A percentile compares a stretch with the other conserved stretches of the same genome.
These are phyloP conservation scores for Oldenlandia corymbosa DNA, from an alignment of 257 asterid species.

Conservation along the genomic window DNA sequence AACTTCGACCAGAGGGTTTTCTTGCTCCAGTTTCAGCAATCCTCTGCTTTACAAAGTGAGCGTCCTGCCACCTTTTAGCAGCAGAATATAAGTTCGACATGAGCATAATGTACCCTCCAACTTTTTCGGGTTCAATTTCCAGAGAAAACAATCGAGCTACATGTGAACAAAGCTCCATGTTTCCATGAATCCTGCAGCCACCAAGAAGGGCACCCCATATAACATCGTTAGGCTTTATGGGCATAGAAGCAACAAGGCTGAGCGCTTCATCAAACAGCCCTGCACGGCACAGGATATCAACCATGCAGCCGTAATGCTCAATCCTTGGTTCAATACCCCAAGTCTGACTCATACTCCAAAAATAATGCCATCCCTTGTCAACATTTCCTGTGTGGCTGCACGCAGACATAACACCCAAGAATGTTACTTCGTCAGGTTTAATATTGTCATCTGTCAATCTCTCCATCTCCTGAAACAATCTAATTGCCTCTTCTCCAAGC, in stretches of 20 bases:
- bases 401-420: constrained; percentile 64
- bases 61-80: constrained; percentile 61
- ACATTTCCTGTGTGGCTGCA: constrained; percentile 81
- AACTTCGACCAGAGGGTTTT: constrained; percentile 69
- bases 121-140: neutral
- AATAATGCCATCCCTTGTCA: constrained; percentile 46
- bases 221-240: constrained; percentile 64
- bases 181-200: constrained; percentile 63
- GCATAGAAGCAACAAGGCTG: constrained; percentile 57
- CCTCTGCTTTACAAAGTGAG: constrained; percentile 40
- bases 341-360: constrained; percentile 42
- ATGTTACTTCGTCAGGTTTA: constrained; percentile 57
- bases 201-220: constrained; percentile 90
- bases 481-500: constrained; percentile 51
- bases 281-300: constrained; percentile 77
- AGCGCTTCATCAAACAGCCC: constrained; percentile 68
- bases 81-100: constrained; percentile 60
- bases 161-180: constrained; percentile 51
- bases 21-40: constrained; percentile 39
- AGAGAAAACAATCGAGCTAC: constrained; percentile 39
- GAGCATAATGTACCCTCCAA: constrained; percentile 49
- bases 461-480: constrained; percentile 55
- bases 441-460: constrained; percentile 22
- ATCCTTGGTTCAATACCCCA: constrained; percentile 57
- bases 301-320: constrained; percentile 81